Conservation (phyloP, 805 yeast genomes). For the Pichia insulana region DNA sequence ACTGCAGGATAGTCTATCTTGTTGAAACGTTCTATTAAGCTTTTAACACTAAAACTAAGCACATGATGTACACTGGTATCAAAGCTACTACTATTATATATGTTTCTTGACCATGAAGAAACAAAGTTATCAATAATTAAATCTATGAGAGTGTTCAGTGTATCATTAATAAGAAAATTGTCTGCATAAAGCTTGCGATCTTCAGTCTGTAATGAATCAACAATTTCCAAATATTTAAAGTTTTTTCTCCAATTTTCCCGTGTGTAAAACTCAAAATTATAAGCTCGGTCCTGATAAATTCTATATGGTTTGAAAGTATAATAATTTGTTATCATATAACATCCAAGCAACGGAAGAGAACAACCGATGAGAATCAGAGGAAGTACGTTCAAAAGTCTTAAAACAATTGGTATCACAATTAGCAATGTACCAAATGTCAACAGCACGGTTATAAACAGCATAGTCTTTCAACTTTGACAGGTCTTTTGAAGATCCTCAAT, state of each 20-base stretch:
- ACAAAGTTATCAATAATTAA: slow-evolving; percentile 46
- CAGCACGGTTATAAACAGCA: too few relatives aligned
- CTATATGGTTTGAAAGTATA: neutral
- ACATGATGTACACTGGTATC: slow-evolving; percentile 36
- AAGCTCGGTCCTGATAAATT: neutral
- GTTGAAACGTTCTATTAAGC: slow-evolving; percentile 34
- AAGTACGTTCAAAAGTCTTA: slow-evolving; percentile 5
- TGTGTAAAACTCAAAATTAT: slow-evolving; percentile 16
- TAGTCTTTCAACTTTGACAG: too few relatives aligned
- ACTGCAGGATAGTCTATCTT: slow-evolving; percentile 47
- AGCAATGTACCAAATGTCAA: neutral
- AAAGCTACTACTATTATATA: slow-evolving; percentile 33
- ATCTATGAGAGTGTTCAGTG: slow-evolving; percentile 41
- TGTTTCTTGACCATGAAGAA: slow-evolving; percentile 44
- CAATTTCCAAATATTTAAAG: slow-evolving; percentile 8
- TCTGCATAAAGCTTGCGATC: slow-evolving; percentile 31
- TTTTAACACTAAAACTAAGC: slow-evolving; percentile 33
- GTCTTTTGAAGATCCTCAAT: too few relatives aligned
- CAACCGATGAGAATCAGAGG: slow-evolving; percentile 12
- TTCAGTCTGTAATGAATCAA: slow-evolving; percentile 10
- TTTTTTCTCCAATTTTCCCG: slow-evolving; percentile 26
- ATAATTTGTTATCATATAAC: neutral
- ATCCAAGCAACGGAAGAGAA: slow-evolving; percentile 11
- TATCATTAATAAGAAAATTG: slow-evolving; percentile 44
- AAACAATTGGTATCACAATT: slow-evolving; percentile 6